Percentiles rank a stretch among this genome's conserved stretches.
Conservation (phyloP, 2,329 filamentous ascomycete species). For the Paracoccidioides lutzii region DNA sequence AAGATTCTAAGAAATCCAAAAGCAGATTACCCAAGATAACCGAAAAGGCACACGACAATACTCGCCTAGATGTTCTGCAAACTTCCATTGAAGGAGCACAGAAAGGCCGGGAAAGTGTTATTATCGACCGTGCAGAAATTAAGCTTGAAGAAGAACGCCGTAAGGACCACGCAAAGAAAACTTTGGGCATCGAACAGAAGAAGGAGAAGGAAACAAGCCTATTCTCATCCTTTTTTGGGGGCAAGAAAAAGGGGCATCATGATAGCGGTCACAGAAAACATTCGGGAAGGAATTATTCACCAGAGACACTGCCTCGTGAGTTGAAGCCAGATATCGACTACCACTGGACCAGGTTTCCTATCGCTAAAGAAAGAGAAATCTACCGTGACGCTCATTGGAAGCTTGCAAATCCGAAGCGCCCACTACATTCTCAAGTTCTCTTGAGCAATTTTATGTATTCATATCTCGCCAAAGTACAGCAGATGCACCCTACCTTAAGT, state of each 20-base stretch:
- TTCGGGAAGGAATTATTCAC: slow-evolving; percentile 59
- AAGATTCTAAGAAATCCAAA: slow-evolving; percentile 54
- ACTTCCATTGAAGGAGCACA: slow-evolving; percentile 60
- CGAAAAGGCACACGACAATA: slow-evolving; percentile 54
- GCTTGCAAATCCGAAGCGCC: slow-evolving; percentile 86
- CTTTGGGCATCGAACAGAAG: slow-evolving; percentile 53
- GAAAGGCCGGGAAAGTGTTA: slow-evolving; percentile 57
- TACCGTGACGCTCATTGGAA: slow-evolving; percentile 99
- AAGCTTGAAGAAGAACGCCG: slow-evolving; percentile 60
- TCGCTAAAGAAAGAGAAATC: slow-evolving; percentile 89
- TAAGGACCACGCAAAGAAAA: slow-evolving; percentile 70
- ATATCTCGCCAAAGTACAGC: slow-evolving; percentile 94
- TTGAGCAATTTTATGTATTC: slow-evolving; percentile 99
- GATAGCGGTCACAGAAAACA: slow-evolving; percentile 61
- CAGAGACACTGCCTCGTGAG: slow-evolving; percentile 61
- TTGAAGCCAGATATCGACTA: slow-evolving; percentile 85
- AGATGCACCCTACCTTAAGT: slow-evolving; percentile 94
- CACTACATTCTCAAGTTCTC: slow-evolving; percentile 85
- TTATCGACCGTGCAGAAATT: slow-evolving; percentile 66
- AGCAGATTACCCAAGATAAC: slow-evolving; percentile 44
- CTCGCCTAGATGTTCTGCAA: slow-evolving; percentile 74
- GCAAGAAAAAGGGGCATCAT: slow-evolving; percentile 71
- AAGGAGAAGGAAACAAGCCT: slow-evolving; percentile 79
- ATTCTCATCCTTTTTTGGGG: slow-evolving; percentile 88
- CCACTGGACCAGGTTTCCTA: slow-evolving; percentile 88